Conservation (phyloP, 2,329 filamentous ascomycete species). For the Colletotrichum ledebouriae region DNA sequence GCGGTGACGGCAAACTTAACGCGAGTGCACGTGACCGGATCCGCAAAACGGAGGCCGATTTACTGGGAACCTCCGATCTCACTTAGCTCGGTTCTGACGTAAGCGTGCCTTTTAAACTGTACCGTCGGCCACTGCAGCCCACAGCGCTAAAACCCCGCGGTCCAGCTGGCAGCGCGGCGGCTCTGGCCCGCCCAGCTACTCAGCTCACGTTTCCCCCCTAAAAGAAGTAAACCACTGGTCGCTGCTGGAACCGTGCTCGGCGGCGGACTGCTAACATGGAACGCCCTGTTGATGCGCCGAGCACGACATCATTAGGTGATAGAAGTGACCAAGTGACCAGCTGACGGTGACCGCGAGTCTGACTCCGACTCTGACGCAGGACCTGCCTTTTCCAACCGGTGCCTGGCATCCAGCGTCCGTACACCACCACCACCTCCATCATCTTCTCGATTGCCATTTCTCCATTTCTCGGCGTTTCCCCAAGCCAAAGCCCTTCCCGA, state of each 20-base stretch:
- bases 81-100: neutral
- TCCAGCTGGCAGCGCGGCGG: neutral
- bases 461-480: constrained; percentile 1
- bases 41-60: too few species aligned
- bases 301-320: constrained; percentile 37
- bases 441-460: constrained; percentile 18
- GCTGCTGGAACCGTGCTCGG: constrained; percentile 3
- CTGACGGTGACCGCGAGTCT: constrained; percentile 30
- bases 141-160: neutral
- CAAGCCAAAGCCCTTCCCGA: constrained; percentile 16
- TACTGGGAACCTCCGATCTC: neutral
- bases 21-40: too few species aligned
- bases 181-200: too few species aligned
- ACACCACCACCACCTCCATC: neutral
- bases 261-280: constrained; percentile 1
- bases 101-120: neutral
- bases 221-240: neutral
- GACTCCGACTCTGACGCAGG: constrained; percentile 12
- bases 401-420: neutral
- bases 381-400: neutral
- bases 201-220: too few species aligned
- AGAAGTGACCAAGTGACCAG: constrained; percentile 16
- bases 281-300: constrained; percentile 9
- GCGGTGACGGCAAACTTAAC: too few species aligned
- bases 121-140: too few species aligned